Base-by-base conservation (phyloP, 1,284 basidiomycete genomes). In the Ceratobasidium sp. region DNA sequence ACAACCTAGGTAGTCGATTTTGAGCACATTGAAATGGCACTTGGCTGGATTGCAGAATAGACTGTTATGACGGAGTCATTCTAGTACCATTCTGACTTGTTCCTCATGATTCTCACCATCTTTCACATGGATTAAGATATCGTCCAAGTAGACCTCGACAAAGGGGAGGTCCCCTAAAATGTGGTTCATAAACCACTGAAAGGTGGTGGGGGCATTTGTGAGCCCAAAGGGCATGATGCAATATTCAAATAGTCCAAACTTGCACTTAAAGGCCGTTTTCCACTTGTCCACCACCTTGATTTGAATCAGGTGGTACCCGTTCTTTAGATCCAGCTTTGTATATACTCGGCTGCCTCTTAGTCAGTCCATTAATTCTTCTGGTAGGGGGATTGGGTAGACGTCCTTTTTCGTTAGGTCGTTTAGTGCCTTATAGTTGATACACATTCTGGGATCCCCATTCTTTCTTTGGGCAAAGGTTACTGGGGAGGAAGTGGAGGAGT, bases 1-100 rank as follows among this genome's bases (percentile, higher is more conserved):
- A 25, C 11, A 27, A 73, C 53, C 50, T 75, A 72, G 30, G 67
- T 72, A 56, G 75, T 71, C n/a, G 29, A 74, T 9, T 29, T 71
- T 1, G 73, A 76, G 42, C 73, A 73, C 75, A 76, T 76, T 0
- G 71, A 77, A 77, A 11, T 72, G 53, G 57, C 75, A 76, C 53
- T 77, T 77, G 39, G 60, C 60, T 1, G 71, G 7, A 29, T 75
- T 75, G 13, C 73, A 69, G 21, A 23, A 71, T 4, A 72, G 59
- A 11, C 67, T 52, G 41, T 71, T 49, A 16, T 71, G n/a, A 5
- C 53, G 21, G 1, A 72, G 60, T 23, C 52, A n/a, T 11, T 54
- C 13, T 14, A 72, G 70, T 16, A 72, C 71, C 36, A 56, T 36
- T 39, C 47, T 14, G 19, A 70, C 57, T 7, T 49, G 53, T 2